Base-by-base conservation (phyloP, 2,329 filamentous ascomycete species). In the Pleomassaria siparia region DNA sequence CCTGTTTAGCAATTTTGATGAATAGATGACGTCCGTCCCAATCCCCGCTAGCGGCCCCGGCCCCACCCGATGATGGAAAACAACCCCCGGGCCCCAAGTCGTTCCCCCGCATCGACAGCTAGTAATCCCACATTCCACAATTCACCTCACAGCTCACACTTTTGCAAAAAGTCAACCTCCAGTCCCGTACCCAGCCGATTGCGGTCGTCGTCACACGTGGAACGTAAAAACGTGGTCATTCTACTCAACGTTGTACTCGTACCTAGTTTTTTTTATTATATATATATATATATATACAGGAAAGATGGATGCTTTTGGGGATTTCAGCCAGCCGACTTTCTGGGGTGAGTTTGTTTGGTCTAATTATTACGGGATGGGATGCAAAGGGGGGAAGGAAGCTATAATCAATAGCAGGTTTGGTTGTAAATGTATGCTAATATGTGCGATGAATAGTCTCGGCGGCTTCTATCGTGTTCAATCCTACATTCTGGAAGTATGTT, bases 401-500 rank as follows among this genome's bases (percentile, higher is more conserved):
- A 30, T 9, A 13, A 35, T 6, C 9, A n/a, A 32, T 32, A n/a
- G 13, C 9, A 32, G 29, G 5, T 32, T 11, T 10, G 29, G 7
- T 7, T 7, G 25, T 7, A 26, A 12, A 26, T 26, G 25, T 26
- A 26, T 26, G 33, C 24, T 40, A 13, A 40, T 16, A n/a, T n/a
- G n/a, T n/a, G n/a, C n/a, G 3, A 16, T 20, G 20, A 13, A 57
- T 53, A 96, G 91, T 94, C 59, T 89, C 90, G 59, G 88, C 86
- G 40, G 80, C 79, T 46, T 82, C 88, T 44, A 95, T 99, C 74
- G 81, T 86, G 40, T 97, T 99, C 75, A 99, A 99, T 74, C 94
- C 94, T 18, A 86, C 94, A n/a, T 97, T 96, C 74, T 99, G 94
- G 94, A 99, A 99, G 91, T 96, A 80, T 79, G 89, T 30, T 12